These are phyloP conservation scores for Begonia loranthoides DNA, from an alignment of 306 rosid genomes.

Conservation along the genomic window DNA sequence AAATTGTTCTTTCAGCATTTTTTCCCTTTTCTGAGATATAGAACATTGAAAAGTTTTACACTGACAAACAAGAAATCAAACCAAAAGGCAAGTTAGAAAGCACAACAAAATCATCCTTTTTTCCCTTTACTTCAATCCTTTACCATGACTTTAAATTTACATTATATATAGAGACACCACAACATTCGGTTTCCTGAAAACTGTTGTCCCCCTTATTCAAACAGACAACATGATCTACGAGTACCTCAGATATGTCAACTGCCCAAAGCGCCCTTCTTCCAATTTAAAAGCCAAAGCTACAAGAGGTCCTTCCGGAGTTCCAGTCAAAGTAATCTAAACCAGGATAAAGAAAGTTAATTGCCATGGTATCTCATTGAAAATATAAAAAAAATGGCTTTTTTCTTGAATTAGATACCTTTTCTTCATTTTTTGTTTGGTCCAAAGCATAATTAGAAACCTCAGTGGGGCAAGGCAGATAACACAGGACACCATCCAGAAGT, in stretches of 20 bases:
- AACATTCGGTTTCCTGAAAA: background rate
- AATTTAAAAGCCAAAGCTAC: slow-evolving; percentile 96
- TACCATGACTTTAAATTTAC: no score
- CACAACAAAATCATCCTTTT: no score
- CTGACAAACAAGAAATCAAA: no score
- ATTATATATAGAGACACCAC: no score
- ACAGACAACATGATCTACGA: background rate
- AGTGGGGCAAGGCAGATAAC: slow-evolving; percentile 85
- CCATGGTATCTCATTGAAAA: slow-evolving; percentile 11
- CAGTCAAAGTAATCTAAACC: slow-evolving; percentile 48
- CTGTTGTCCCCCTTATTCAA: background rate
- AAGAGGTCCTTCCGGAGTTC: slow-evolving; percentile 89
- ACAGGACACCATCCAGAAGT: slow-evolving; percentile 78
- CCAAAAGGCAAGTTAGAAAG: no score
- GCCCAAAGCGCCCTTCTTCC: slow-evolving; percentile 95
- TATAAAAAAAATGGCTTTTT: slow-evolving; percentile 2
- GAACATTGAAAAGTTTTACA: no score
- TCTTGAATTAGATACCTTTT: slow-evolving; percentile 43
- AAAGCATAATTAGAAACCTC: slow-evolving; percentile 87
- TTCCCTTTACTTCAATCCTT: no score
- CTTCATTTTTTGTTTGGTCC: slow-evolving; percentile 79
- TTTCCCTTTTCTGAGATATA: no score
- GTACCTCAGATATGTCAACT: slow-evolving; percentile 90
- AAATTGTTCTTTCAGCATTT: no score
- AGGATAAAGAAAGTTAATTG: slow-evolving; percentile 12